phyloP scores from a whole-genome alignment of 2,329 filamentous ascomycete species.

The Metarhizium rileyi region DNA sequence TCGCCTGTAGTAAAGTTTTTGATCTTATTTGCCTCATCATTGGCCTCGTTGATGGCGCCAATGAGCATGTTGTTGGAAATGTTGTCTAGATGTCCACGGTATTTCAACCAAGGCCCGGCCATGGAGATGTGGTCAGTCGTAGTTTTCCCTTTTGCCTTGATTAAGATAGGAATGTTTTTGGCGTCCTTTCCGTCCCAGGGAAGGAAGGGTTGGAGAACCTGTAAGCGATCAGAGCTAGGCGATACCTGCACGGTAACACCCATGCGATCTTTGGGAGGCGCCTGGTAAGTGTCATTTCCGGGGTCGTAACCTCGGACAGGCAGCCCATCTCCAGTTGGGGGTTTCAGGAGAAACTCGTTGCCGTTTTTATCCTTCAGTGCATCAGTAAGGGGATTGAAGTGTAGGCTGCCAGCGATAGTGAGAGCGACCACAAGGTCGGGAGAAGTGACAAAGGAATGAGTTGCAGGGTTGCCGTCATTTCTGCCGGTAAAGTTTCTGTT shows the following conservation, averaged over 20 bases:
- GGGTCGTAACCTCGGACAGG: constrained; percentile 78
- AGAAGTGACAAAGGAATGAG: constrained; percentile 86
- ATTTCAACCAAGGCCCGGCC: constrained; percentile 96
- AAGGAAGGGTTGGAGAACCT: constrained; percentile 77
- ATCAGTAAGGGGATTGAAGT: constrained; percentile 94
- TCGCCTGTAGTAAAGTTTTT: constrained; percentile 80
- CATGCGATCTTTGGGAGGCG: constrained; percentile 71
- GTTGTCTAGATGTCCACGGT: constrained; percentile 97
- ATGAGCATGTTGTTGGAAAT: constrained; percentile 99
- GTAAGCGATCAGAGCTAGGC: constrained; percentile 85
- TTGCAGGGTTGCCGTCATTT: constrained; percentile 92
- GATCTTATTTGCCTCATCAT: constrained; percentile 95
- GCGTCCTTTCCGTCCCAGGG: constrained; percentile 92
- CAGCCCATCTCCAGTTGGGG: constrained; percentile 73
- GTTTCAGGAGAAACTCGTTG: constrained; percentile 84
- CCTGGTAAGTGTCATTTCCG: constrained; percentile 90
- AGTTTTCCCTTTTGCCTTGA: constrained; percentile 94
- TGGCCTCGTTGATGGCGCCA: constrained; percentile 90
- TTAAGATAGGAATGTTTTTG: constrained; percentile 74
- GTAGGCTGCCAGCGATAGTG: constrained; percentile 71
- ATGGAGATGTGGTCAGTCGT: constrained; percentile 97
- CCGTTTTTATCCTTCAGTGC: constrained; percentile 89
- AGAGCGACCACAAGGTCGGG: constrained; percentile 84
- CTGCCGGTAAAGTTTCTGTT: constrained; percentile 99
- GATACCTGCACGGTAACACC: constrained; percentile 72